Base-by-base conservation (phyloP, 202 grass and related monocot species). In the Saccharum hybrid region DNA sequence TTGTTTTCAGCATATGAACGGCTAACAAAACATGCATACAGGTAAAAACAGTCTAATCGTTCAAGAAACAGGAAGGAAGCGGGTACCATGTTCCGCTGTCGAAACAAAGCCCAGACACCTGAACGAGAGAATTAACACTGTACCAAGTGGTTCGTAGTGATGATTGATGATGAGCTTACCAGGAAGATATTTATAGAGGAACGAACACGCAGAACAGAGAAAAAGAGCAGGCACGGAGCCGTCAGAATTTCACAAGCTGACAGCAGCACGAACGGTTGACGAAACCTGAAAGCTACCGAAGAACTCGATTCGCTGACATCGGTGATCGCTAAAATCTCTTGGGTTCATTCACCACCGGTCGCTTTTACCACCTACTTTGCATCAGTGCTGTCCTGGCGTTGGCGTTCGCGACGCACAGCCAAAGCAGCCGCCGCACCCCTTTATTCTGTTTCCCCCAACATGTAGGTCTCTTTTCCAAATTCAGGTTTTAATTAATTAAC, bases 231-330 rank as follows among this genome's bases (percentile, higher is more conserved):
- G 54, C 66, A 64, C 21, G 33, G 3, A 7, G 56, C n/a, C 13
- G 10, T 81, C 45, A 21, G 21, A 68, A 49, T 70, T 62, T 33
- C 51, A 71, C 79, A 42, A 78, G 85, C 79, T 45, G 85, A 66
- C 80, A 74, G 38, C 74, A 73, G 26, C 12, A 61, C 75, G 10
- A 4, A 74, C 46, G 46, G 75, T 71, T 72, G 60, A 83, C 67
- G 45, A 74, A 83, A 26, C 60, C 28, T 23, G 81, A 79, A 72
- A 88, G 72, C 56, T 66, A 87, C 80, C 3, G 34, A 57, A 71
- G 81, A 85, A 89, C 77, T 81, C 71, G 82, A 89, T 85, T 82
- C 82, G 65, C 82, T 72, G 45, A 66, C 77, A 19, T 56, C 23
- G 15, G 60, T 8, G 39, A 84, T 76, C 70, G 19, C 40, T 52